Evolutionary conservation across 2,329 filamentous ascomycete genomes (phyloP).

Genomic region (Phyllosticta citrichinensis): DNA sequence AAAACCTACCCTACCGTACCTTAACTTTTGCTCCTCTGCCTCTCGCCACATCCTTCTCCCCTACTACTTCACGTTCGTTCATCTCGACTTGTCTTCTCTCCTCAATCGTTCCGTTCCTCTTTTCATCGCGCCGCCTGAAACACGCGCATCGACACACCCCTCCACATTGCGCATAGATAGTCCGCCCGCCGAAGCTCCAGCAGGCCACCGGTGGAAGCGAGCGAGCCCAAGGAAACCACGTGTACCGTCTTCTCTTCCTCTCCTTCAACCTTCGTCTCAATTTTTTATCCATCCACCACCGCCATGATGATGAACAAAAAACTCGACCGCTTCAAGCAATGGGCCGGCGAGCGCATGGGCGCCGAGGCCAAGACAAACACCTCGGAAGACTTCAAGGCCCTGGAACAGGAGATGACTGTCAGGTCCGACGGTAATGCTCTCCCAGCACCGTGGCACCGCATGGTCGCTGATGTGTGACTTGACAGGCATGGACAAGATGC

Average conservation of each 20-base stretch:
- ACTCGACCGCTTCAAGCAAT: slow-evolving; percentile 92
- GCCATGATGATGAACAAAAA: slow-evolving; percentile 64
- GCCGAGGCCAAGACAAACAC: slow-evolving; percentile 77
- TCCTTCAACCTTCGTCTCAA: background rate
- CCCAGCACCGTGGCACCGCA: background rate
- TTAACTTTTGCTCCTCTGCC: background rate
- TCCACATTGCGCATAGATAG: background rate
- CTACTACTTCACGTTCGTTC: background rate
- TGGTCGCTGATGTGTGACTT: slow-evolving; percentile 1
- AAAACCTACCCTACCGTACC: background rate
- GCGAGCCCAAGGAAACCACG: background rate
- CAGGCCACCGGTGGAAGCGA: background rate
- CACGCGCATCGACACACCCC: background rate
- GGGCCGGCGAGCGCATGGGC: slow-evolving; percentile 95
- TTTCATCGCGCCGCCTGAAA: background rate
- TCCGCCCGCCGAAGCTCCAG: background rate
- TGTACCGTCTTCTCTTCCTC: background rate
- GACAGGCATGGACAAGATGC: slow-evolving; percentile 78
- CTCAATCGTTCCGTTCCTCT: background rate
- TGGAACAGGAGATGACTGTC: slow-evolving; percentile 84
- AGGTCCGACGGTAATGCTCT: slow-evolving; percentile 64
- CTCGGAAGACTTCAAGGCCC: slow-evolving; percentile 80
- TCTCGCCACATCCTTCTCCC: background rate
- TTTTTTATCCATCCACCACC: background rate
- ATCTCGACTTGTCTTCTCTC: background rate